phyloP scores from a whole-genome alignment of 176 grass and related monocot species.

The Urochloa ruziziensis region DNA sequence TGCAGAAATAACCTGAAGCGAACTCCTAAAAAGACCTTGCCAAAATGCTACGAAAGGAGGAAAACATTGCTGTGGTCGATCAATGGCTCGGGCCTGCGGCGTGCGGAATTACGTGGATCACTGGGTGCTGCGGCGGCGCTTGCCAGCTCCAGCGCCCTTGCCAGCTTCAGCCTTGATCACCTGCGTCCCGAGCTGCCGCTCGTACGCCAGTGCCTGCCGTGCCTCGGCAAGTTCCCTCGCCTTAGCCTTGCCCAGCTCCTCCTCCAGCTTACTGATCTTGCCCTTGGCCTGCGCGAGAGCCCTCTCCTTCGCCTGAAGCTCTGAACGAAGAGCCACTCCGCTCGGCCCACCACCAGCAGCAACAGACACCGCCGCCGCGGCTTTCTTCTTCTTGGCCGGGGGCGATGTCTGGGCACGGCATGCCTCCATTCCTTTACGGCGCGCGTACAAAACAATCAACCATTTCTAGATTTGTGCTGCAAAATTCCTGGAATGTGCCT shows the following conservation, averaged over 20 bases:
- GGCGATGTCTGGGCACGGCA: not conserved
- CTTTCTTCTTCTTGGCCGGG: constrained; percentile 19
- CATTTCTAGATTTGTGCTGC: not conserved
- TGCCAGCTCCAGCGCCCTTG: constrained; percentile 7
- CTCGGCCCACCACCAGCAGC: not conserved
- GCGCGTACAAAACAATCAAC: not conserved
- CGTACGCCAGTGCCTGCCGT: constrained; percentile 30
- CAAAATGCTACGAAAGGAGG: not conserved
- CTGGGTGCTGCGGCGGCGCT: constrained; percentile 28
- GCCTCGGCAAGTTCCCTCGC: constrained; percentile 35
- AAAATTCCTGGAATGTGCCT: not conserved
- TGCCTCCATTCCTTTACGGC: not conserved
- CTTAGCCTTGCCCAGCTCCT: constrained; percentile 33
- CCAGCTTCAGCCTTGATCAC: constrained; percentile 24
- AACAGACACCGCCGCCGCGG: not conserved
- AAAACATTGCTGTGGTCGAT: too few species aligned
- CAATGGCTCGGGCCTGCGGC: too few species aligned
- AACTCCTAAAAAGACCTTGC: not conserved
- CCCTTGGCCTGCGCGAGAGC: constrained; percentile 28
- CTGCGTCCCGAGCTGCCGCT: constrained; percentile 20
- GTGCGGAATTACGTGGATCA: not conserved
- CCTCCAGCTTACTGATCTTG: constrained; percentile 22
- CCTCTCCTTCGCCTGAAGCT: constrained; percentile 28
- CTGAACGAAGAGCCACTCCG: constrained; percentile 5
- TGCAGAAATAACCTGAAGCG: not conserved